A percentile compares a stretch with the other conserved stretches of the same genome.
phyloP scores from a whole-genome alignment of 495 filamentous ascomycete genomes.

The Tetracladium setigerum region DNA sequence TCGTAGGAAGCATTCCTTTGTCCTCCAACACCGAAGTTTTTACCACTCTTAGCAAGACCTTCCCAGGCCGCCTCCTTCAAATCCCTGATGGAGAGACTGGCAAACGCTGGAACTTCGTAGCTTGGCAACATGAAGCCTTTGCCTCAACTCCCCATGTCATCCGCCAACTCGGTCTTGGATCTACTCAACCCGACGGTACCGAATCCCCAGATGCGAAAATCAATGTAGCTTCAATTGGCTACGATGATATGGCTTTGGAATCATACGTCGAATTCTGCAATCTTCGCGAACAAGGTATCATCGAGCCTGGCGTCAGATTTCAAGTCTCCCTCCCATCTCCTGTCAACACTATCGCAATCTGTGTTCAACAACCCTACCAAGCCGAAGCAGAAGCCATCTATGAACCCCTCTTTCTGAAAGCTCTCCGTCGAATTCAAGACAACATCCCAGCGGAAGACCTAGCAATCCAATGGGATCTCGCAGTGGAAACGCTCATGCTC shows the following conservation, averaged over 20 bases:
- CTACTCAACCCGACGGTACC: slow-evolving; percentile 1
- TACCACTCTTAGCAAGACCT: slow-evolving; percentile 13
- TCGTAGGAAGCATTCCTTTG: slow-evolving; percentile 32
- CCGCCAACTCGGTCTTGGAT: slow-evolving; percentile 10
- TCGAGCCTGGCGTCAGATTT: slow-evolving; percentile 27
- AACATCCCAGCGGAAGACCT: slow-evolving; percentile 33
- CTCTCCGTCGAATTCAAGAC: slow-evolving; percentile 26
- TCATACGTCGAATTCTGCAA: slow-evolving; percentile 28
- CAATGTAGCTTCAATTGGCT: slow-evolving; percentile 26
- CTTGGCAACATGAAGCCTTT: slow-evolving; percentile 27
- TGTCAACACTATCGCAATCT: slow-evolving; percentile 22
- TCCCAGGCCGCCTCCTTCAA: slow-evolving; percentile 26
- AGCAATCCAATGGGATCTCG: slow-evolving; percentile 36
- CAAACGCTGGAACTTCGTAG: slow-evolving; percentile 27
- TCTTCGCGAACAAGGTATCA: slow-evolving; percentile 22
- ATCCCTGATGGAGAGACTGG: slow-evolving; percentile 38
- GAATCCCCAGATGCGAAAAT: slow-evolving; percentile 20
- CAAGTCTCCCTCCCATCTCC: slow-evolving; percentile 33
- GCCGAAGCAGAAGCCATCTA: slow-evolving; percentile 31
- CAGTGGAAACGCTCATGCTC: slow-evolving; percentile 28
- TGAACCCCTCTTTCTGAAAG: slow-evolving; percentile 26
- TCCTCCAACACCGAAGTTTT: slow-evolving; percentile 27
- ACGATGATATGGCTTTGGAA: slow-evolving; percentile 28
- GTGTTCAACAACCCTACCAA: slow-evolving; percentile 23
- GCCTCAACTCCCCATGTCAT: slow-evolving; percentile 13